Conservation (phyloP, 805 yeast species). For the Zygotorulaspora florentina region DNA sequence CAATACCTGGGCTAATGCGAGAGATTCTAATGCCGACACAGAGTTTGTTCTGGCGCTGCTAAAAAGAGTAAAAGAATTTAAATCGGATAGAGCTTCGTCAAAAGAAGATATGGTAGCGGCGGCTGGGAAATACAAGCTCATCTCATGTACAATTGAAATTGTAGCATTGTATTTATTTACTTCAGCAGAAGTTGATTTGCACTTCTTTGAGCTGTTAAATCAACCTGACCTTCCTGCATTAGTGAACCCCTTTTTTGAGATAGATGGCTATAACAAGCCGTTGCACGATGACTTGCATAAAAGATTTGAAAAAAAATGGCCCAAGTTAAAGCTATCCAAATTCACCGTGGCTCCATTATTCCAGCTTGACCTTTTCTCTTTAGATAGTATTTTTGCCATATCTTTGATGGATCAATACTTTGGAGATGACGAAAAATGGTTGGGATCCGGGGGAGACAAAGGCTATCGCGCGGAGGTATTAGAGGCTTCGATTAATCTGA, state of each 20-base stretch:
- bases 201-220: conserved; percentile 42
- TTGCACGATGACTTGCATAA: conserved; percentile 44
- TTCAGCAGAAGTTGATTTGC: conserved; percentile 40
- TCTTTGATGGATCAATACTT: conserved; percentile 60
- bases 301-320: conserved; percentile 48
- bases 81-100: conserved; percentile 13
- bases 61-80: conserved; percentile 37
- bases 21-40: conserved; percentile 47
- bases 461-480: conserved; percentile 49
- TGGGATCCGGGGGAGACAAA: conserved; percentile 18
- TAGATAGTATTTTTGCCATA: conserved; percentile 53
- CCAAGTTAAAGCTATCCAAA: conserved; percentile 43
- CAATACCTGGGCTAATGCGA: conserved; percentile 70
- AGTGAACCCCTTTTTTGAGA: conserved; percentile 38
- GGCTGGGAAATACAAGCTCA: conserved; percentile 53
- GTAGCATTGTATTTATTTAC: conserved; percentile 68
- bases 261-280: conserved; percentile 44
- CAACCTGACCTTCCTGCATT: conserved; percentile 35
- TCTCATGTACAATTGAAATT: conserved; percentile 69
- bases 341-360: conserved; percentile 48
- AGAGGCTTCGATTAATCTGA: conserved; percentile 58
- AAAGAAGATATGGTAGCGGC: conserved; percentile 31
- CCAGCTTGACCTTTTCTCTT: conserved; percentile 48
- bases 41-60: conserved; percentile 35
- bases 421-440: conserved; percentile 43